Percentiles rank a stretch among this genome's conserved stretches.
Conservation (phyloP, 352 stramenopile genomes). For the Phytophthora citrophthora region DNA sequence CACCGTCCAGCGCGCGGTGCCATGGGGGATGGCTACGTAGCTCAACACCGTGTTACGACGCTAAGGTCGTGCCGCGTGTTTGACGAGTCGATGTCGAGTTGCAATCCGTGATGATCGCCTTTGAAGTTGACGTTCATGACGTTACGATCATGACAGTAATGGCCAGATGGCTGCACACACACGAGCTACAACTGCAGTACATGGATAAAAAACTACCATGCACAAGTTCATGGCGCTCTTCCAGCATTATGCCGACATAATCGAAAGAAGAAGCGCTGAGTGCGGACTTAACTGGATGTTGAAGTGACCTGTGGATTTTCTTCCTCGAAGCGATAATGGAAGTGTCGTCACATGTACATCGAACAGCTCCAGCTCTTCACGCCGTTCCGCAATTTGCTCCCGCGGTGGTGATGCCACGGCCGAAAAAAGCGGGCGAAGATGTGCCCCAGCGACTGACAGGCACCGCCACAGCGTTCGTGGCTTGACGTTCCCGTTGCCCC, state of each 20-base stretch:
- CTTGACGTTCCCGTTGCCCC: background rate
- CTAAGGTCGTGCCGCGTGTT: background rate
- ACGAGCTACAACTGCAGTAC: background rate
- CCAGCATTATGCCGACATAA: slow-evolving; percentile 3
- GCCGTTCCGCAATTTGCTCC: slow-evolving; percentile 2
- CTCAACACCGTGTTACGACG: background rate
- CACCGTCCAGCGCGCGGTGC: no score
- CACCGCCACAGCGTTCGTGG: slow-evolving; percentile 9
- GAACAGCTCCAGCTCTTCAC: background rate
- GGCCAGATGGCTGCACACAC: background rate
- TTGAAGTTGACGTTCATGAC: slow-evolving; percentile 8
- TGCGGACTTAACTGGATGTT: slow-evolving; percentile 2
- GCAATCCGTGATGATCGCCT: background rate
- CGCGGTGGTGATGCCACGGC: background rate
- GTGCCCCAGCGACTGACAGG: slow-evolving; percentile 13
- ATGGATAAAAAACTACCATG: no score
- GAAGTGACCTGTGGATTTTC: slow-evolving; percentile 6
- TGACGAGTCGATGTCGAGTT: no score
- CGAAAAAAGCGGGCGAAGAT: slow-evolving; percentile 10
- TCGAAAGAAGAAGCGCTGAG: background rate
- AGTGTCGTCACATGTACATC: background rate
- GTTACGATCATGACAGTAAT: slow-evolving; percentile 3
- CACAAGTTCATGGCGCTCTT: background rate
- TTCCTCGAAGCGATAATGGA: background rate
- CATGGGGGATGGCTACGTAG: no score